A percentile compares a stretch with the other conserved stretches of the same genome.
Conservation (phyloP, 1,284 basidiomycete species). For the Rhodotorula sp. region DNA sequence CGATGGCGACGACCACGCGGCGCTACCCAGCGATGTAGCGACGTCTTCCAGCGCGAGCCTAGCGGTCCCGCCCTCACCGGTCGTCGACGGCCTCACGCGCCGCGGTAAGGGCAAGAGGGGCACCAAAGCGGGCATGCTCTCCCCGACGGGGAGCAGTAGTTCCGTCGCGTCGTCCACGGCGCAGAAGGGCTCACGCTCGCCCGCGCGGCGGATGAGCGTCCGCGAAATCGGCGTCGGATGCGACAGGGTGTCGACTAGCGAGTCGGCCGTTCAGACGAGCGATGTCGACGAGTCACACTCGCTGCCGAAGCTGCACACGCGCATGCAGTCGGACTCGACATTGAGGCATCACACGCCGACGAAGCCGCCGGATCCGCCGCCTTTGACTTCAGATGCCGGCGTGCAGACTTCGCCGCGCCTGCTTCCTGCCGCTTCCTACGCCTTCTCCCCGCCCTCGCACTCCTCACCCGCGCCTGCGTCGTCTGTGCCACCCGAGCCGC, state of each 20-base stretch:
- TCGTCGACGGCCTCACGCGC: not conserved
- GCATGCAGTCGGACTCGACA: not conserved
- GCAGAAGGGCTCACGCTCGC: not conserved
- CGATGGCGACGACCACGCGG: not conserved
- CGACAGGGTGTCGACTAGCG: not conserved
- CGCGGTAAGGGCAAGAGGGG: slow-evolving; percentile 24
- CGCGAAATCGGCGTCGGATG: not conserved
- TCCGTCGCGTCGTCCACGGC: not conserved
- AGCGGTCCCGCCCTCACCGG: not conserved
- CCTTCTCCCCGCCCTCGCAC: too few relatives aligned
- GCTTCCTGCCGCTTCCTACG: not conserved
- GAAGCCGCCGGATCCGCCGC: not conserved
- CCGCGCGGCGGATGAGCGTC: not conserved
- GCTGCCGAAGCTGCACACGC: not conserved
- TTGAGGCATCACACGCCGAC: not conserved
- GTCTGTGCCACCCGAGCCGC: not conserved
- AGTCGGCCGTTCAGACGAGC: not conserved
- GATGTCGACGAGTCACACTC: not conserved
- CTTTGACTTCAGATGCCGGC: not conserved
- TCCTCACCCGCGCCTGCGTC: not conserved
- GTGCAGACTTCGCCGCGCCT: slow-evolving; percentile 30
- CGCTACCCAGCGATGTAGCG: not conserved
- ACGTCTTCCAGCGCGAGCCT: too few relatives aligned
- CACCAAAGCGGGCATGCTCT: not conserved
- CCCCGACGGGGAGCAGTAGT: too few relatives aligned